Evolutionary conservation across 805 yeast genomes (phyloP).

Genomic region (Kuraishia molischiana): DNA sequence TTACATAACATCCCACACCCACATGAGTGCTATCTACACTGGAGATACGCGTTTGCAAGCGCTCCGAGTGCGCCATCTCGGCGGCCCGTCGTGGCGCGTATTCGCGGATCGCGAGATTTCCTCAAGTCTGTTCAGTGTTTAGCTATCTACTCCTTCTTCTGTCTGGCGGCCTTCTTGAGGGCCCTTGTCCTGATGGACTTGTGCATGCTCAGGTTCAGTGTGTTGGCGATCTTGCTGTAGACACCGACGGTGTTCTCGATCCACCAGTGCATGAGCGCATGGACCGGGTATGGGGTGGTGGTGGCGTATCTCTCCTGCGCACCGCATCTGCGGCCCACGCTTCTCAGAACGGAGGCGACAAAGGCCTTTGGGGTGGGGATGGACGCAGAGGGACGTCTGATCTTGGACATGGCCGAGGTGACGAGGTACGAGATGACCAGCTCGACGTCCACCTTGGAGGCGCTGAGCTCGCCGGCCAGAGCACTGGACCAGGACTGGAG

Average conservation of each 20-base stretch:
- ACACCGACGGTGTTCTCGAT: constrained; percentile 78
- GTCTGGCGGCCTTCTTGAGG: constrained; percentile 55
- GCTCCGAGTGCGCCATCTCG: too few relatives aligned
- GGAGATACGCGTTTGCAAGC: too few relatives aligned
- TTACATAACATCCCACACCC: too few relatives aligned
- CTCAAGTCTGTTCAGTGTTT: too few relatives aligned
- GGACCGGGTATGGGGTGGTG: constrained; percentile 86
- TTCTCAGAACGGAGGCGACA: constrained; percentile 60
- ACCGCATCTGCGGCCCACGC: constrained; percentile 79
- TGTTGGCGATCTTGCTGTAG: constrained; percentile 59
- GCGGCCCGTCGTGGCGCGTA: too few relatives aligned
- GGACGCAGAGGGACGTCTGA: constrained; percentile 60
- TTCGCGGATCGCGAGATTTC: too few relatives aligned
- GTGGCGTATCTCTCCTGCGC: constrained; percentile 88
- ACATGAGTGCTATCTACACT: too few relatives aligned
- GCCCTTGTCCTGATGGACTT: constrained; percentile 74
- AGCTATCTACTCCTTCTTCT: constrained; percentile 12
- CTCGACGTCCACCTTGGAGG: constrained; percentile 74
- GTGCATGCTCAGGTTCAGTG: constrained; percentile 69
- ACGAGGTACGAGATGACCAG: constrained; percentile 81
- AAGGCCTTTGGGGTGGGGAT: constrained; percentile 80
- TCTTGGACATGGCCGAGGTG: constrained; percentile 92
- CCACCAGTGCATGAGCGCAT: constrained; percentile 83
- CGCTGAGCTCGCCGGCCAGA: constrained; percentile 72
- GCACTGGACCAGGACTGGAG: constrained; percentile 90